Percentiles rank a stretch among this genome's conserved stretches.
Conservation (phyloP, 2,329 filamentous ascomycete species). For the Penicillium sp. region DNA sequence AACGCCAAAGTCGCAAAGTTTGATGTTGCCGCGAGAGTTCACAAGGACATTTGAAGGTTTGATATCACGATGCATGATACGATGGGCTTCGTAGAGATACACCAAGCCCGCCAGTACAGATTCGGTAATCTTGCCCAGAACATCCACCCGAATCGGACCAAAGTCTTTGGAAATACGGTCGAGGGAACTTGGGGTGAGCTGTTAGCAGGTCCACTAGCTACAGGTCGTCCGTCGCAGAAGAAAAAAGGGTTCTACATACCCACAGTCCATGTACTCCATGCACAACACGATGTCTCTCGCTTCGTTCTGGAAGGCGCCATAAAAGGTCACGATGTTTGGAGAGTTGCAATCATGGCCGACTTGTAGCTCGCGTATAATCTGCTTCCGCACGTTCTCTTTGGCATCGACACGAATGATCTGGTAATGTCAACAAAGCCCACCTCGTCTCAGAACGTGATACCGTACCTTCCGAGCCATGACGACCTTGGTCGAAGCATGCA, state of each 20-base stretch:
- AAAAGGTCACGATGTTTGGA: conserved; percentile 96
- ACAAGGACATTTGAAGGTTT: conserved; percentile 98
- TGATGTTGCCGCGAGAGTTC: conserved; percentile 92
- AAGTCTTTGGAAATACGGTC: conserved; percentile 95
- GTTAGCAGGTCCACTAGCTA: conserved; percentile 21
- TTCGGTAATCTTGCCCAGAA: conserved; percentile 96
- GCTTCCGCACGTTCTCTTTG: conserved; percentile 94
- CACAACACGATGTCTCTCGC: conserved; percentile 99
- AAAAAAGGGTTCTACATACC: conserved; percentile 64
- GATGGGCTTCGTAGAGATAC: conserved; percentile 92
- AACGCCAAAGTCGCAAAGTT: conserved; percentile 98
- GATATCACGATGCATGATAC: conserved; percentile 99
- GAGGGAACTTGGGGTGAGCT: conserved; percentile 63
- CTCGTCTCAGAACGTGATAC: neutral
- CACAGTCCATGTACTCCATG: conserved; percentile 99
- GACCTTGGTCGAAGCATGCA: conserved; percentile 90
- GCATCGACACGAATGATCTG: conserved; percentile 98
- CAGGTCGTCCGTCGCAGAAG: neutral
- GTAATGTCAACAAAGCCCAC: conserved; percentile 13
- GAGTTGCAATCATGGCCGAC: conserved; percentile 99
- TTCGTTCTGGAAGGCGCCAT: conserved; percentile 95
- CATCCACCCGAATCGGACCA: conserved; percentile 92
- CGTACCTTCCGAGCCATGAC: conserved; percentile 96
- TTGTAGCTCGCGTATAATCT: conserved; percentile 94
- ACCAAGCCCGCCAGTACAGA: conserved; percentile 90